Percentiles rank a stretch among this genome's conserved stretches.
Conservation (phyloP, 257 asterid species). For the Ilex aquifolium region DNA sequence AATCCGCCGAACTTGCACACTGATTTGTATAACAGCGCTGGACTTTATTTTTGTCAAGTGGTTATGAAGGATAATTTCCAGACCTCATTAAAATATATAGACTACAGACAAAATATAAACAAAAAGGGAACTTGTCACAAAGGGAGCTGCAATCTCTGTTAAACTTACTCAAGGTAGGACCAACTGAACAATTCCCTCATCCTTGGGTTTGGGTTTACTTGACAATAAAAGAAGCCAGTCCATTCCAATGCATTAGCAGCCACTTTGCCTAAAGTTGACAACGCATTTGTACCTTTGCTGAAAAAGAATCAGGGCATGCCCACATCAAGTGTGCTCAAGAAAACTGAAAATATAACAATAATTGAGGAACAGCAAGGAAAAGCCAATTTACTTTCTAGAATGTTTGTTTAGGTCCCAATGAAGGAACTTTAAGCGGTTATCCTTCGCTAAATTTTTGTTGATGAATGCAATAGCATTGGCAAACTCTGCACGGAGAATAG, state of each 20-base stretch:
- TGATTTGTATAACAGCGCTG: too few species aligned
- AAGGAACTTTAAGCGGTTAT: conserved; percentile 74
- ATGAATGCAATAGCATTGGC: conserved; percentile 73
- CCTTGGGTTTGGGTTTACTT: conserved; percentile 43
- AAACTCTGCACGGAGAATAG: conserved; percentile 76
- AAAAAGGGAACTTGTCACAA: neutral
- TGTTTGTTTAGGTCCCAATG: conserved; percentile 90
- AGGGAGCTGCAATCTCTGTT: neutral
- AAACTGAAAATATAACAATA: neutral
- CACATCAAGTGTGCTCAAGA: conserved; percentile 6
- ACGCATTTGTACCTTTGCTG: conserved; percentile 63
- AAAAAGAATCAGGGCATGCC: conserved; percentile 11
- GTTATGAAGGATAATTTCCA: too few species aligned
- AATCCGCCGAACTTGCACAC: too few species aligned
- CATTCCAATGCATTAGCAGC: conserved; percentile 66
- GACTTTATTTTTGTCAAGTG: too few species aligned
- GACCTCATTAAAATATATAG: too few species aligned
- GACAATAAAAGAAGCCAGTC: conserved; percentile 73
- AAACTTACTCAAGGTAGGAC: conserved; percentile 20
- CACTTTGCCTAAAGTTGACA: conserved; percentile 61
- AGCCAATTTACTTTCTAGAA: conserved; percentile 53
- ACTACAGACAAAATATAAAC: neutral
- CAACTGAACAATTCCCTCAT: conserved; percentile 21
- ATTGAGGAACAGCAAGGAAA: neutral
- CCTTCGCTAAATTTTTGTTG: conserved; percentile 58